Evolutionary conservation across 2,329 filamentous ascomycete genomes (phyloP).

Genomic region (Botryotinia globosa): DNA sequence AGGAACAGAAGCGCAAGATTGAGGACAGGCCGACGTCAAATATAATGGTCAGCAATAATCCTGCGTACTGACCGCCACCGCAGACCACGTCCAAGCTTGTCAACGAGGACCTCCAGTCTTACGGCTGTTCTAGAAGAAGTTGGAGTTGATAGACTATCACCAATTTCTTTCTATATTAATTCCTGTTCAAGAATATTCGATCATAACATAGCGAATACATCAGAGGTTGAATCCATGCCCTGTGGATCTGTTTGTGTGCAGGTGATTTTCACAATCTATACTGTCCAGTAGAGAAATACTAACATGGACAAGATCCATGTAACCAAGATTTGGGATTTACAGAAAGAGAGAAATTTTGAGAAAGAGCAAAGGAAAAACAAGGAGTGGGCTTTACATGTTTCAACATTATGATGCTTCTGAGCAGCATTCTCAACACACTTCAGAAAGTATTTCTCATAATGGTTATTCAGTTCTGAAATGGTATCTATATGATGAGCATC

Average conservation of each 20-base stretch:
- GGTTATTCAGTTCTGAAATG: accelerated
- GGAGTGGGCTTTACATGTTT: not conserved
- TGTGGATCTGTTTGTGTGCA: not conserved
- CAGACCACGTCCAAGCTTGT: not conserved
- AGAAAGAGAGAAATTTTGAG: not conserved
- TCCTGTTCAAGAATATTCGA: not conserved
- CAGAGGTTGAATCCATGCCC: not conserved
- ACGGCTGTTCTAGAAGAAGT: not conserved
- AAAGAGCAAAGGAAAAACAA: not conserved
- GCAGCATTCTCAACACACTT: no score
- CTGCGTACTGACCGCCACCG: not conserved
- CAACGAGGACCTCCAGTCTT: not conserved
- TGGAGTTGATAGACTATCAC: not conserved
- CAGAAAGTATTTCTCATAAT: not conserved
- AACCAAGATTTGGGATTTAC: not conserved
- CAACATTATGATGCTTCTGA: not conserved
- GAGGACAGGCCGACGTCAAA: not conserved
- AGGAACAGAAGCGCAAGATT: not conserved
- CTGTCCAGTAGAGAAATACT: not conserved
- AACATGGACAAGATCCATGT: not conserved
- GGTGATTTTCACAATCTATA: not conserved
- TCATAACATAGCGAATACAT: not conserved
- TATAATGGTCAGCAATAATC: not conserved
- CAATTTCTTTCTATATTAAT: not conserved
- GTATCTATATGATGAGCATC: accelerated